phyloP scores from a whole-genome alignment of 1,284 basidiomycete species.

The Cystobasidium slooffiae region DNA sequence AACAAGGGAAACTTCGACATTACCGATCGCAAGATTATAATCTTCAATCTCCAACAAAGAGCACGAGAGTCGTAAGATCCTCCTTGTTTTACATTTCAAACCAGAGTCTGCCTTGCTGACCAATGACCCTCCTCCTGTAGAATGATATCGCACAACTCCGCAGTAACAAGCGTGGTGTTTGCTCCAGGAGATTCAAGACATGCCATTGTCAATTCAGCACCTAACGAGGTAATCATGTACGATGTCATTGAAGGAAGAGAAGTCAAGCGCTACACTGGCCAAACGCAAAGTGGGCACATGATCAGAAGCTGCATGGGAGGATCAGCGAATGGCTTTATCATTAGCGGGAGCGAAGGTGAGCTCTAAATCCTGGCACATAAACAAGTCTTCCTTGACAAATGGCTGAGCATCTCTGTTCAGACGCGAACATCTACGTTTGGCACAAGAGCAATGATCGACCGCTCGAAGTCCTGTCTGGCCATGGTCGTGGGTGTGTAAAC shows the following conservation, averaged over 20 bases:
- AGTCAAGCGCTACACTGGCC: constrained; percentile 78
- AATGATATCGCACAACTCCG: constrained; percentile 58
- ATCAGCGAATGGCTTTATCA: constrained; percentile 82
- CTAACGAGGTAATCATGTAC: constrained; percentile 86
- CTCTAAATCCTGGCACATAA: constrained; percentile 26
- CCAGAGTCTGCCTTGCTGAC: not conserved
- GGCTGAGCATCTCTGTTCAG: not conserved
- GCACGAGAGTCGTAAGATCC: constrained; percentile 54
- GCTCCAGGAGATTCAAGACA: constrained; percentile 79
- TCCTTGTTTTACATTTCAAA: not conserved
- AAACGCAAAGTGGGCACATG: constrained; percentile 77
- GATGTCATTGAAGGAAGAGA: constrained; percentile 69
- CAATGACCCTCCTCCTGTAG: constrained; percentile 25
- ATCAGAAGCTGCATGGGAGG: constrained; percentile 94
- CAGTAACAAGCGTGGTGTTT: constrained; percentile 84
- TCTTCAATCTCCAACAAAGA: constrained; percentile 70
- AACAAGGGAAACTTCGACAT: constrained; percentile 35
- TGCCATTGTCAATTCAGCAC: constrained; percentile 82
- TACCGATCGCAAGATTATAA: constrained; percentile 65
- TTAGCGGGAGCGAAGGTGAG: constrained; percentile 92
- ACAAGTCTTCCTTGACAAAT: not conserved
- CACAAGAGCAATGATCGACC: constrained; percentile 81
- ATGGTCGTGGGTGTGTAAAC: constrained; percentile 86
- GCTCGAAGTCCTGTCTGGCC: constrained; percentile 81
- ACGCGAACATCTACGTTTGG: constrained; percentile 85